Evolutionary conservation across 495 filamentous ascomycete genomes (phyloP), one percentile per base, ranked within the genome.

Genomic region (Hypomontagnella submonticulosa): DNA sequence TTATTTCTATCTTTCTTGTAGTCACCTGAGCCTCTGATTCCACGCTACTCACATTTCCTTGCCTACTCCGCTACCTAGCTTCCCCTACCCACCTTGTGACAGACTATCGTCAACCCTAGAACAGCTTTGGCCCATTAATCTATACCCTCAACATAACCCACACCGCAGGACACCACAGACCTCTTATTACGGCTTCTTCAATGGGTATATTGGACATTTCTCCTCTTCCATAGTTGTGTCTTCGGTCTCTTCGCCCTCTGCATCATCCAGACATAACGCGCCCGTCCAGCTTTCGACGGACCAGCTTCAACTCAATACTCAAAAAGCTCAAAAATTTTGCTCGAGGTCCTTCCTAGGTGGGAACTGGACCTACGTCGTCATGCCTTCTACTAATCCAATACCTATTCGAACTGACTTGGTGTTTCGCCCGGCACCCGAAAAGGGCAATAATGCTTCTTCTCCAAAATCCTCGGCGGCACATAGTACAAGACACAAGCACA

Each of bases 401-500:
- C 73, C 77, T 19, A 71, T 81, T 40, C 69, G 72, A 43, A 76
- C 78, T 55, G 78, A 81, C 32, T 67, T 81, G 42, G 73, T 72
- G 61, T 65, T 80, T 56, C 72, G 80, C 67, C 79, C 79, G 55
- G 75, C 65, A 40, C 67, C 76, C 48, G 76, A 75, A 33, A 76
- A 77, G 61, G 71, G 69, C 63, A 70, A 69, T 47, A 76, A 66
- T 34, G 62, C 50, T 44, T 61, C 69, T 63, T 69, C 68, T 63
- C 53, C 70, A 34, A 72, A 62, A 54, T 61, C 70, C 41, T 72
- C 61, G 46, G 63, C 66, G 61, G 36, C 36, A 2, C 66, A 78
- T 23, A 70, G 75, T 43, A 74, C 72, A 55, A 71, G 76, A 61
- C 81, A 83, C 69, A 83, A 83, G 52, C 81, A 83, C 66, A 81